phyloP scores from a whole-genome alignment of 2,329 filamentous ascomycete species.

The Monosporascus ibericus region DNA sequence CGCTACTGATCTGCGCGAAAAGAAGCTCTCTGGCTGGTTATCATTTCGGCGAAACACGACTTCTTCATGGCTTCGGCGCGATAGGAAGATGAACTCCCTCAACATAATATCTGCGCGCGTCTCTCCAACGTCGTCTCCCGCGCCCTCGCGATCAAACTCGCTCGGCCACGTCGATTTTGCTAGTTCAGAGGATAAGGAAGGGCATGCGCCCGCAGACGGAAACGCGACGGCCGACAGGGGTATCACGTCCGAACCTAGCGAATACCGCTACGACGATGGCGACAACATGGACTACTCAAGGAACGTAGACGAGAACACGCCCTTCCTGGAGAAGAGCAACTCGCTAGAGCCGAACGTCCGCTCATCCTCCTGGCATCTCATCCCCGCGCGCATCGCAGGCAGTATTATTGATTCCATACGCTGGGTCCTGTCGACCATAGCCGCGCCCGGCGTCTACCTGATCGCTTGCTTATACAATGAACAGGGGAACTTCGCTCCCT shows the following conservation, averaged over 20 bases:
- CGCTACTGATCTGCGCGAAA: background rate
- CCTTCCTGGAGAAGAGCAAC: conserved; percentile 47
- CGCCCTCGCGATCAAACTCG: conserved; percentile 55
- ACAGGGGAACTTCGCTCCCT: conserved; percentile 70
- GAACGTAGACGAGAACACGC: conserved; percentile 59
- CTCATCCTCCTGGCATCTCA: conserved; percentile 43
- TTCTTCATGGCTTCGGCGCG: conserved; percentile 47
- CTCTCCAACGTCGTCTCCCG: conserved; percentile 52
- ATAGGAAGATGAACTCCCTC: conserved; percentile 85
- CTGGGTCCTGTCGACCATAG: conserved; percentile 71
- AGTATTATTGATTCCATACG: conserved; percentile 70
- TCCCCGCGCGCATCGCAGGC: conserved; percentile 65
- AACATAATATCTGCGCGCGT: conserved; percentile 88
- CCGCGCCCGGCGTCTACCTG: conserved; percentile 75
- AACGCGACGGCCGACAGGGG: conserved; percentile 20
- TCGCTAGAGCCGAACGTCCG: conserved; percentile 29
- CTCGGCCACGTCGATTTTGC: conserved; percentile 46
- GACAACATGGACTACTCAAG: conserved; percentile 23
- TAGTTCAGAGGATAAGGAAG: conserved; percentile 33
- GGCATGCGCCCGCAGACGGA: conserved; percentile 24
- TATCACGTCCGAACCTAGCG: conserved; percentile 28
- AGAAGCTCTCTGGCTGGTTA: background rate
- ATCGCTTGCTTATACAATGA: conserved; percentile 80
- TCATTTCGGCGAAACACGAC: conserved; percentile 13
- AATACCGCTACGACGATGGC: conserved; percentile 27